Evolutionary conservation across 495 filamentous ascomycete genomes (phyloP), one percentile per base, ranked within the genome.

Genomic region (Penicillium maclennaniae): DNA sequence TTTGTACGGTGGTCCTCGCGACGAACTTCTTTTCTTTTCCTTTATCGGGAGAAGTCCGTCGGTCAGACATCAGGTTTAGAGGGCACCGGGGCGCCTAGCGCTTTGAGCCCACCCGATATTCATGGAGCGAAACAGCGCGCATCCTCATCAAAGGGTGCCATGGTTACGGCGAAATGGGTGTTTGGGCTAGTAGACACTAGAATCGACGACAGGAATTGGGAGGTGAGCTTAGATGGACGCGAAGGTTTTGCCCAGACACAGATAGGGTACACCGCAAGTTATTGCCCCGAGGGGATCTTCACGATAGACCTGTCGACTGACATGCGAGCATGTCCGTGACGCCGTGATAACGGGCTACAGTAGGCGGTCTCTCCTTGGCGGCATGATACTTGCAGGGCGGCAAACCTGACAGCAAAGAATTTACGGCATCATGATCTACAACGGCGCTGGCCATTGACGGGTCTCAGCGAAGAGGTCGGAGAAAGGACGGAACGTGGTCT

Each of bases 81-180:
- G 4, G 34, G 4, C 20, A 14, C 21, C 23, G 19, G 19, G 42
- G 14, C 20, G 21, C 14, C 19, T 44, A 20, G 21, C 26, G 25
- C 19, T 17, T 25, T 25, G 38, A 52, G 47, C 53, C 49, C 58
- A 57, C 54, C 43, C 51, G 25, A 56, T 49, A 56, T 49, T 55
- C 31, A 52, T 7, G 37, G 49, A 56, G 21, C 28, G 40, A 58
- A 23, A 25, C 51, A 40, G 56, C 25, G 62, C 54, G 43, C 55
- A 66, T 66, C 60, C 47, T 63, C 58, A 66, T 61, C 52, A 66
- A 61, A 66, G 45, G 26, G 63, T 56, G 58, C 63, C 63, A 63
- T 66, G 63, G 63, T 66, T 61, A 54, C 31, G 37, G 21, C 28
- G 45, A 26, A 37, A 53, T 44, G 54, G 55, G 39, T 45, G 16